These are phyloP conservation scores for Suhomyces maxii DNA, from an alignment of 1,139 yeast genomes.

Conservation along the genomic window DNA sequence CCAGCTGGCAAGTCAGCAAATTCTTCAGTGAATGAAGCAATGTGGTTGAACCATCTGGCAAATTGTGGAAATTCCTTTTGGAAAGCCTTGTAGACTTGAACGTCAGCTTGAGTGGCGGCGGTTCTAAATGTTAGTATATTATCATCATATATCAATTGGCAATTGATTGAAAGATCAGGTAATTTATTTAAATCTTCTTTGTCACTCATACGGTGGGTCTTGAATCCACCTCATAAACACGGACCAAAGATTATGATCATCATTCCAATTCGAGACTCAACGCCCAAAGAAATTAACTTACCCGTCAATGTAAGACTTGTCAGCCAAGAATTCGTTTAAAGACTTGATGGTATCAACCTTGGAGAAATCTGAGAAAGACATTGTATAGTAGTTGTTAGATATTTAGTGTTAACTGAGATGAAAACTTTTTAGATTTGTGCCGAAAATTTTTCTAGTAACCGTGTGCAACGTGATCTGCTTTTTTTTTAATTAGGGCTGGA, in stretches of 20 bases:
- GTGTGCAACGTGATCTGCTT: conserved; percentile 10
- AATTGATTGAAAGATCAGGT: conserved; percentile 27
- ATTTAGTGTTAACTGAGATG: conserved; percentile 3
- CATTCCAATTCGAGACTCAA: conserved; percentile 32
- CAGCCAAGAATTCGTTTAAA: conserved; percentile 85
- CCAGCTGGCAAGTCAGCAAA: conserved; percentile 84
- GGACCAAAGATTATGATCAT: conserved; percentile 85
- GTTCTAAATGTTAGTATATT: conserved; percentile 51
- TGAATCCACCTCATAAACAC: conserved; percentile 93
- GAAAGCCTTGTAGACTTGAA: conserved; percentile 90
- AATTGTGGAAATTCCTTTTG: conserved; percentile 91
- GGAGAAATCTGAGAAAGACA: conserved; percentile 81
- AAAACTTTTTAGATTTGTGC: conserved; percentile 4
- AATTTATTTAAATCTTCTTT: conserved; percentile 53
- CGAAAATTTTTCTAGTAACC: conserved; percentile 7
- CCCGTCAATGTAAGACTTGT: conserved; percentile 94
- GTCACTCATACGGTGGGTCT: conserved; percentile 94
- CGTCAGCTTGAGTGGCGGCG: conserved; percentile 94
- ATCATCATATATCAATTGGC: conserved; percentile 1
- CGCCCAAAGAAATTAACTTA: conserved; percentile 44
- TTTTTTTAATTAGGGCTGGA: conserved; percentile 8
- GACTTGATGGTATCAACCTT: conserved; percentile 79
- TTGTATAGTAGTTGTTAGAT: conserved; percentile 22
- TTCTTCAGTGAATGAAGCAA: conserved; percentile 87
- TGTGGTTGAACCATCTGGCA: conserved; percentile 98